These are phyloP conservation scores for Carex pumila DNA, from an alignment of 176 grass and related monocot species.

Conservation along the genomic window DNA sequence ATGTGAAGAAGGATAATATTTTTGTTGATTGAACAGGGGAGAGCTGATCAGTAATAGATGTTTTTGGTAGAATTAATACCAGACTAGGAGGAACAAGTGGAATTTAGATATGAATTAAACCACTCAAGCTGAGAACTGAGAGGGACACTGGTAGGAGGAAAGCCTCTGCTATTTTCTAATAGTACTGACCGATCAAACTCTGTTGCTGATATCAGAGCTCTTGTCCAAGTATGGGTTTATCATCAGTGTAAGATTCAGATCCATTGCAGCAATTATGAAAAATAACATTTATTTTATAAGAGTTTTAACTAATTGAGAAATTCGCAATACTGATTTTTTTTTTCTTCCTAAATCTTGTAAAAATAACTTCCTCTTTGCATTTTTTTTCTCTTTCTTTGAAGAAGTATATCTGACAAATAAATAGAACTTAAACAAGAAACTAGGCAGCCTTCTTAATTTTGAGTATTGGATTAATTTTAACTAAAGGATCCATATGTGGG, in stretches of 20 bases:
- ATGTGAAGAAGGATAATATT: background rate
- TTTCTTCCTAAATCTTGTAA: background rate
- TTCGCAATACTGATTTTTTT: background rate
- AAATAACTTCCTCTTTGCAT: background rate
- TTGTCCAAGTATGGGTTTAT: constrained; percentile 75
- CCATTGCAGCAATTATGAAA: constrained; percentile 48
- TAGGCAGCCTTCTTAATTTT: background rate
- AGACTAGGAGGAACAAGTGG: constrained; percentile 45
- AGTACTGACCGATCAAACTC: constrained; percentile 48
- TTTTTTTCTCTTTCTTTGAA: background rate
- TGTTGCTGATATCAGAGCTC: constrained; percentile 41
- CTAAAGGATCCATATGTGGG: background rate
- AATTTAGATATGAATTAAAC: constrained; percentile 69
- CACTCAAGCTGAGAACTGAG: constrained; percentile 69
- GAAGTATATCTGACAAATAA: background rate
- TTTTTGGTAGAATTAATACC: constrained; percentile 21
- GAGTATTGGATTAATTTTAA: background rate
- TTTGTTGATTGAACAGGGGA: background rate
- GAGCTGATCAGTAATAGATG: background rate
- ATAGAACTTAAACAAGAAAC: background rate
- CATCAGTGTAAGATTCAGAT: constrained; percentile 53
- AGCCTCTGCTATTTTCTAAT: constrained; percentile 27
- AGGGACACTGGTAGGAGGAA: constrained; percentile 44
- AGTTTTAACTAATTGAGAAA: background rate
- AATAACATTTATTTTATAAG: background rate